Evolutionary conservation across 75 land plant species (phyloP).

Genomic region (Selaginella tamariscina): DNA sequence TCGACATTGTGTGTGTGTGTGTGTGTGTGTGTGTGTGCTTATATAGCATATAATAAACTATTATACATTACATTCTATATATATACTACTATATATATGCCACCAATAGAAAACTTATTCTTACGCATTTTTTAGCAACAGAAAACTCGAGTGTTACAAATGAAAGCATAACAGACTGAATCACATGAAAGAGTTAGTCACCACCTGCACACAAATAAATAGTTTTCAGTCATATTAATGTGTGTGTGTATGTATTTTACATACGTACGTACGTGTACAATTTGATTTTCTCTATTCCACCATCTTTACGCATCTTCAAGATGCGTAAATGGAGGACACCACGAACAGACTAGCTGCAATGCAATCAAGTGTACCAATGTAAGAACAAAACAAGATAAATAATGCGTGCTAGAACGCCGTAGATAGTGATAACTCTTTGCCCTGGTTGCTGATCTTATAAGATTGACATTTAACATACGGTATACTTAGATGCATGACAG

Average conservation of each 20-base stretch:
- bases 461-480: too few species aligned
- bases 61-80: too few species aligned
- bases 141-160: constrained; percentile 67
- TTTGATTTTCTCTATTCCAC: constrained; percentile 87
- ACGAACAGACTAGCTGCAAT: constrained; percentile 76
- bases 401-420: too few species aligned
- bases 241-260: too few species aligned
- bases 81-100: too few species aligned
- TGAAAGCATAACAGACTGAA: constrained; percentile 54
- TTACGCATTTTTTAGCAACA: constrained; percentile 55
- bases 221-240: neutral
- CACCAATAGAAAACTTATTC: neutral
- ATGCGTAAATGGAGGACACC: constrained; percentile 88
- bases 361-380: neutral
- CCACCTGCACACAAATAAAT: constrained; percentile 46
- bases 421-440: too few species aligned
- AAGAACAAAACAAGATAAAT: neutral
- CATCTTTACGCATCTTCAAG: constrained; percentile 86
- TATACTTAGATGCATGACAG: constrained; percentile 69
- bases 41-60: too few species aligned
- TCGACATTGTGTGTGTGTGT: too few species aligned
- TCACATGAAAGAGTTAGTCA: constrained; percentile 65
- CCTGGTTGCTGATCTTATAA: too few species aligned
- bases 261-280: constrained; percentile 68
- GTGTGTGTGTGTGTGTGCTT: too few species aligned